Percentiles rank a stretch among this genome's conserved stretches.
These are phyloP conservation scores for Solanum clarkiae DNA, from an alignment of 257 asterid genomes.

Conservation along the genomic window DNA sequence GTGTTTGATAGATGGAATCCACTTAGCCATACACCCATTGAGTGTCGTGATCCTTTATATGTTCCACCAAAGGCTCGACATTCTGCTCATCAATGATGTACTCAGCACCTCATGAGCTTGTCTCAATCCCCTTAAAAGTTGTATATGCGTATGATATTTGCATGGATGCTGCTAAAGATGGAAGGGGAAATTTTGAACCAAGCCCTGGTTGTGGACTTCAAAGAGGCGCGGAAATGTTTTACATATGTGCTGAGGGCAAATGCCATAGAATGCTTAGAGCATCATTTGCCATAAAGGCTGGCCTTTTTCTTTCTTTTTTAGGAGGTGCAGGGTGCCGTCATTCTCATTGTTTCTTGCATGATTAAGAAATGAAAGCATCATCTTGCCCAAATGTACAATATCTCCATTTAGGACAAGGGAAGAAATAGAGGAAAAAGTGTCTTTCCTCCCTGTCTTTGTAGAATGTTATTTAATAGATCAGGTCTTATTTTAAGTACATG, in stretches of 20 bases:
- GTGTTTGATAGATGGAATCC: constrained; percentile 86
- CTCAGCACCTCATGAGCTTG: background rate
- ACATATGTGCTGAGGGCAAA: background rate
- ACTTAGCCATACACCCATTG: constrained; percentile 53
- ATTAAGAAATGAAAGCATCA: background rate
- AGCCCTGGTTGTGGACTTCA: background rate
- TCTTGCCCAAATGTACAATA: background rate
- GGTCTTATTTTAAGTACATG: background rate
- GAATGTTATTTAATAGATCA: background rate
- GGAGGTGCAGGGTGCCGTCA: background rate
- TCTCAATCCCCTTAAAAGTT: background rate
- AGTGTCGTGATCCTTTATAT: constrained; percentile 38
- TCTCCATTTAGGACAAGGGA: background rate
- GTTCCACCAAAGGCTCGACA: constrained; percentile 54
- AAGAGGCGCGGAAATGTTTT: background rate
- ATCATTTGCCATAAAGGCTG: background rate
- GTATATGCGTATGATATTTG: background rate
- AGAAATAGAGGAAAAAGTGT: background rate
- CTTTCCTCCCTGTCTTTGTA: background rate
- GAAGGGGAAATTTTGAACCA: background rate
- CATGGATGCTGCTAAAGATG: background rate
- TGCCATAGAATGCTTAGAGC: background rate
- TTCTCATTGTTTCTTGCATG: background rate
- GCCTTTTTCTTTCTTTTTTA: background rate
- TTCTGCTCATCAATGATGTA: constrained; percentile 29